phyloP scores from a whole-genome alignment of 108 stramenopile genomes.

The Cylindrotheca fusiformis region DNA sequence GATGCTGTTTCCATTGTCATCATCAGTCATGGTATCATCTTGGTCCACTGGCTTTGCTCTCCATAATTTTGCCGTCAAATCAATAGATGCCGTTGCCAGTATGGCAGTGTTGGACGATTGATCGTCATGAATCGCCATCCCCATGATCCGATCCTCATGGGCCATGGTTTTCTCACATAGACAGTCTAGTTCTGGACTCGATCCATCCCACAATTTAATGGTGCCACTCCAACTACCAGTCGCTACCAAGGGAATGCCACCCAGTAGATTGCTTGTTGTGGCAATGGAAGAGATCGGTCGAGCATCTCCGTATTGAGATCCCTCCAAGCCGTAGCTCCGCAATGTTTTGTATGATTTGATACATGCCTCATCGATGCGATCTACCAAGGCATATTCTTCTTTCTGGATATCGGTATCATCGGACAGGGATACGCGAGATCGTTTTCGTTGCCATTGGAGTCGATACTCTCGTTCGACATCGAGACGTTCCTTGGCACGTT shows the following conservation, averaged over 20 bases:
- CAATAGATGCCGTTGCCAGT: constrained; percentile 78
- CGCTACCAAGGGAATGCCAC: constrained; percentile 55
- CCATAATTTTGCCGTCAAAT: constrained; percentile 80
- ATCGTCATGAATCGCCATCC: constrained; percentile 34
- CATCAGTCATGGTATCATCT: constrained; percentile 16
- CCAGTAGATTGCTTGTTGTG: constrained; percentile 32
- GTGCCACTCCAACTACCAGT: constrained; percentile 90
- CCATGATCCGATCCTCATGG: constrained; percentile 88
- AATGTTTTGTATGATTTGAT: constrained; percentile 48
- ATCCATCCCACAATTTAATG: constrained; percentile 91
- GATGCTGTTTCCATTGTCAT: constrained; percentile 10
- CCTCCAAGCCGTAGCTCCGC: constrained; percentile 64
- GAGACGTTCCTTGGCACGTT: constrained; percentile 63
- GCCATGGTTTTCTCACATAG: constrained; percentile 58
- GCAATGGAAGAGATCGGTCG: constrained; percentile 63
- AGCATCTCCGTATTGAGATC: constrained; percentile 82
- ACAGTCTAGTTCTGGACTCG: constrained; percentile 57
- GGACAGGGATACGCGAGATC: constrained; percentile 28
- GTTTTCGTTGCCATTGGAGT: constrained; percentile 51
- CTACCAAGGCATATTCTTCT: constrained; percentile 32
- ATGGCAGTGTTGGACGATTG: constrained; percentile 19
- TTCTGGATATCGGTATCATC: constrained; percentile 18
- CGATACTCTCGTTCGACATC: constrained; percentile 62
- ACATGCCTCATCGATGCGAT: constrained; percentile 56
- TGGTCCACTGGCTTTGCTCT: constrained; percentile 42